Evolutionary conservation across 345 rosid genomes (phyloP).

Genomic region (Lepidium aucheri): DNA sequence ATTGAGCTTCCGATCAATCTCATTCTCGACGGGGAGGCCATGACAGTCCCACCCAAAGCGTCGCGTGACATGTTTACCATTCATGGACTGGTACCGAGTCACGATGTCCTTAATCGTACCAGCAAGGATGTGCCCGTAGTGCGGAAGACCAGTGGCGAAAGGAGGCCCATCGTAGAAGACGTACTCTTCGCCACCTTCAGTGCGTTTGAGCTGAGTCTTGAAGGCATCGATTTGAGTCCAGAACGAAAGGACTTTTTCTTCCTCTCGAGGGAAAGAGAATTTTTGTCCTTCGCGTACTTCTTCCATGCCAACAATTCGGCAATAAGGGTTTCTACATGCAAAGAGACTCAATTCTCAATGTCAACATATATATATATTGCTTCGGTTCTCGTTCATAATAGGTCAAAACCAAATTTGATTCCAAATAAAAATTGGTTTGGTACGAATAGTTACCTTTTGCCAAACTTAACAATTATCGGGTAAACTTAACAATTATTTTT

Average conservation of each 20-base stretch:
- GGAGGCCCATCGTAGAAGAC: slow-evolving; percentile 94
- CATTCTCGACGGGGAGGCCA: slow-evolving; percentile 58
- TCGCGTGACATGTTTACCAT: slow-evolving; percentile 84
- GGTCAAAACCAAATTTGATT: too few species aligned
- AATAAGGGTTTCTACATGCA: too few species aligned
- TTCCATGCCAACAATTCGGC: slow-evolving; percentile 38
- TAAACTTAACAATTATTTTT: too few species aligned
- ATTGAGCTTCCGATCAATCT: slow-evolving; percentile 60
- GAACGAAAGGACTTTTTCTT: slow-evolving; percentile 41
- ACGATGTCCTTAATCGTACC: slow-evolving; percentile 93
- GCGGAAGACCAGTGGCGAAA: slow-evolving; percentile 93
- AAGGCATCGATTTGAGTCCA: slow-evolving; percentile 31
- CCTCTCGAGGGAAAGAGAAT: slow-evolving; percentile 69
- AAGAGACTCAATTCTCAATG: too few species aligned
- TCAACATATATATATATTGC: too few species aligned
- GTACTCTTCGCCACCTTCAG: slow-evolving; percentile 42
- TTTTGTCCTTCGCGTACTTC: slow-evolving; percentile 82
- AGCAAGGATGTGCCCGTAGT: slow-evolving; percentile 92
- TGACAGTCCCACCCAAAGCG: slow-evolving; percentile 55
- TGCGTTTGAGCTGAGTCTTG: slow-evolving; percentile 53
- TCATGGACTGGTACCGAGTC: slow-evolving; percentile 81
- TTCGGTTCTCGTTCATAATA: too few species aligned
- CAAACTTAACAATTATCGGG: too few species aligned
- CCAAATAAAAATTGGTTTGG: too few species aligned
- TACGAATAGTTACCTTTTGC: too few species aligned